Evolutionary conservation across 2,329 filamentous ascomycete species (phyloP).

Genomic region (Arthrobotrys iridis): DNA sequence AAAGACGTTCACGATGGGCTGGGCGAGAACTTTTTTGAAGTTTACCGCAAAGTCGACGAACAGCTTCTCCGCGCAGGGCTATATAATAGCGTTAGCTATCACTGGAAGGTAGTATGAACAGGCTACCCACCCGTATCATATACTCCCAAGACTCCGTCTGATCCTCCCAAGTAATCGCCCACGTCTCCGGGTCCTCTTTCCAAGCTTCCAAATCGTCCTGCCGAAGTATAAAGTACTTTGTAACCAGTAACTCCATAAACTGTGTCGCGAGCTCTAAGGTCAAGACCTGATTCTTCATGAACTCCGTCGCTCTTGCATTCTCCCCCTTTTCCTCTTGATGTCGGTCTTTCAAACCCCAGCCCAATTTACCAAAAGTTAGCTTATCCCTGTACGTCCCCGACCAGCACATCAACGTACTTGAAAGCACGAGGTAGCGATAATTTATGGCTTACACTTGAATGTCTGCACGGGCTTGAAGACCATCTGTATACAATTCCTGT

Average conservation of each 20-base stretch:
- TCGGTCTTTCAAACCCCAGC: slow-evolving; percentile 53
- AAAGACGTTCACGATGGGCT: slow-evolving; percentile 84
- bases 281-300: slow-evolving; percentile 78
- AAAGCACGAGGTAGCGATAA: slow-evolving; percentile 71
- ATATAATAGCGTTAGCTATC: neutral
- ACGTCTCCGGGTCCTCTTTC: slow-evolving; percentile 94
- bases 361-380: slow-evolving; percentile 28
- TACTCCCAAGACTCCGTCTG: slow-evolving; percentile 89
- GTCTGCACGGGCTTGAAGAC: slow-evolving; percentile 81
- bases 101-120: neutral
- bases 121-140: slow-evolving; percentile 72
- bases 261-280: slow-evolving; percentile 79
- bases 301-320: slow-evolving; percentile 67
- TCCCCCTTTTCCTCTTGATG: slow-evolving; percentile 73
- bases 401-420: neutral
- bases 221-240: slow-evolving; percentile 86
- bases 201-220: slow-evolving; percentile 86
- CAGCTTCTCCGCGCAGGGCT: slow-evolving; percentile 87
- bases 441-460: slow-evolving; percentile 74
- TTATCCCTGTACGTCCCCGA: slow-evolving; percentile 7
- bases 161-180: slow-evolving; percentile 89
- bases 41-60: slow-evolving; percentile 91
- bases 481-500: slow-evolving; percentile 85
- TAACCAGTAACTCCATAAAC: slow-evolving; percentile 85
- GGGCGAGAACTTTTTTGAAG: slow-evolving; percentile 82